Base-by-base conservation (phyloP, 305 asterid species). In the Fraxinus greggii region DNA sequence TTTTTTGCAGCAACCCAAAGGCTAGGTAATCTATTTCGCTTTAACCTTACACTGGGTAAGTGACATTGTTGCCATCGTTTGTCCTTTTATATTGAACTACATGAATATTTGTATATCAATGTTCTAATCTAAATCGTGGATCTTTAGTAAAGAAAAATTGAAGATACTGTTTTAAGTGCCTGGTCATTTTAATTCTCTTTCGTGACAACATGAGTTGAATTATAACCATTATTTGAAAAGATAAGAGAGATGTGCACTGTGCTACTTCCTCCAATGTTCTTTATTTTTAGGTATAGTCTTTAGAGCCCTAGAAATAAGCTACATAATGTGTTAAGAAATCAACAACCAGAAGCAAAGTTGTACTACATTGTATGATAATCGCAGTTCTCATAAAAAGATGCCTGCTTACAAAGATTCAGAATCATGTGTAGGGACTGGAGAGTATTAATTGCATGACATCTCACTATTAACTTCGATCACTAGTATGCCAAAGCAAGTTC, bases 1-100 rank as follows among this genome's bases (percentile, higher is more conserved):
- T 54, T 76, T 45, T 84, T 81, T 19, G 54, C 90, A 89, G 92
- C 86, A 10, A 86, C 87, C 29, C 83, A 42, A 36, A 80, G 89
- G 83, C 65, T 88, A 38, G 33, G 33, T 19, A 75, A 56, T 48
- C 19, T 78, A 4, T 40, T 38, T 29, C 89, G 89, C 33, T 0
- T 9, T 7, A 74, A 32, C 78, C 1, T 86, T 65, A 10, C 79
- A 29, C 23, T 83, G 1, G 85, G 92, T 88, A 82, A 82, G 89
- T 85, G 23, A 48, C 38, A 51, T 69, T 15, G n/a, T 84, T 82
- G 80, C 45, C 13, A 69, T 65, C 17, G 54, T 51, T 17, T 17
- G 17, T 29, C 35, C 5, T 63, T 70, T 12, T 35, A 13, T 32
- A 24, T 70, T 23, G 12, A 63, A 24, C 74, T 32, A 17, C 36